Percentiles rank a stretch among this genome's conserved stretches.
These are phyloP conservation scores for Trichophyton verrucosum DNA, from an alignment of 2,329 filamentous ascomycete genomes.

Conservation along the genomic window DNA sequence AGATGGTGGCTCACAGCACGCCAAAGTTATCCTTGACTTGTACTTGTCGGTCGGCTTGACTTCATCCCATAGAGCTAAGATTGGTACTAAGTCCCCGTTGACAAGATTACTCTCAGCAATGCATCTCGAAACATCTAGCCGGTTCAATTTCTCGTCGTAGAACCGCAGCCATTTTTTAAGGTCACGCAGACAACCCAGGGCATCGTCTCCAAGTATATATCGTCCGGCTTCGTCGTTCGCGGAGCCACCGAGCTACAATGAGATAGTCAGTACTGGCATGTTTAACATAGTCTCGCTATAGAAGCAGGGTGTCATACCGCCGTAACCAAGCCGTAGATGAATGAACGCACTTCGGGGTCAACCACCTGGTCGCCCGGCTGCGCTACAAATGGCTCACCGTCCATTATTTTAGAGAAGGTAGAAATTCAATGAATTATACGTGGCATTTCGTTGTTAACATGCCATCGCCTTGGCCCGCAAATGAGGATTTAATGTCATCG, in stretches of 20 bases:
- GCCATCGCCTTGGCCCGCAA: neutral
- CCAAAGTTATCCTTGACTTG: constrained; percentile 66
- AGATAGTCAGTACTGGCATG: neutral
- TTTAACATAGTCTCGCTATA: neutral
- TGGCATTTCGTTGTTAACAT: neutral
- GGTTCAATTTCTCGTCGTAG: constrained; percentile 85
- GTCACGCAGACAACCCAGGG: constrained; percentile 80
- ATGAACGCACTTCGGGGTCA: constrained; percentile 82
- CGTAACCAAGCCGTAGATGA: constrained; percentile 86
- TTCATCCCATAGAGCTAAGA: constrained; percentile 70
- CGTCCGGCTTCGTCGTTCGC: constrained; percentile 65
- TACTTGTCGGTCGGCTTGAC: constrained; percentile 59
- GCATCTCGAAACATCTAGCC: constrained; percentile 88
- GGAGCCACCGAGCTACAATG: constrained; percentile 63
- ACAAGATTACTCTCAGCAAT: constrained; percentile 87
- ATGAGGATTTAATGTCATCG: neutral
- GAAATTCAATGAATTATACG: neutral
- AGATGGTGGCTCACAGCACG: constrained; percentile 45
- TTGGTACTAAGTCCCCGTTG: constrained; percentile 77
- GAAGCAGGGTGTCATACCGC: constrained; percentile 54
- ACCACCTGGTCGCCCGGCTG: constrained; percentile 43
- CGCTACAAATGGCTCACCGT: constrained; percentile 27
- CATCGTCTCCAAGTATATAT: constrained; percentile 88
- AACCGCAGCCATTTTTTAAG: constrained; percentile 90
- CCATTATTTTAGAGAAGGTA: constrained; percentile 24